These are phyloP conservation scores for Neurospora sp. DNA, from an alignment of 495 filamentous ascomycete genomes.

Conservation along the genomic window DNA sequence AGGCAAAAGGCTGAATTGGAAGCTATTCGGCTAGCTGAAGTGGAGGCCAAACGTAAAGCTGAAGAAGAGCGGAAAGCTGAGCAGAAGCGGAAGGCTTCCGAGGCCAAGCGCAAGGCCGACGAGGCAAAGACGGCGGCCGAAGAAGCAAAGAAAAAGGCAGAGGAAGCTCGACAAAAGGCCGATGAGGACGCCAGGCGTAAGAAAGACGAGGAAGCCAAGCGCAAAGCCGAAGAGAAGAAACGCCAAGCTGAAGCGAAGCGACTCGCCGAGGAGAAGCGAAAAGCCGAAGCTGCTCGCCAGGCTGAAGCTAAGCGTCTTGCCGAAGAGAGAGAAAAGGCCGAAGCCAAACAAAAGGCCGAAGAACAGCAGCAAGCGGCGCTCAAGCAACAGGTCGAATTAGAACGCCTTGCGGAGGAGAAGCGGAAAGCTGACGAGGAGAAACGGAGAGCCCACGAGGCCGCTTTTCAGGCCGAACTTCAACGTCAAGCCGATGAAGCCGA, in stretches of 20 bases:
- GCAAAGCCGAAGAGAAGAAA: background rate
- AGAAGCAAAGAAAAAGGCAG: background rate
- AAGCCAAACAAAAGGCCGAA: background rate
- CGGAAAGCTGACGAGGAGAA: background rate
- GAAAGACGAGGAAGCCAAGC: background rate
- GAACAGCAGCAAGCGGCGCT: background rate
- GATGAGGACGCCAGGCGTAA: background rate
- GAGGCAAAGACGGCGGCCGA: background rate
- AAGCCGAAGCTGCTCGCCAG: background rate
- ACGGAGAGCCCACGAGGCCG: background rate
- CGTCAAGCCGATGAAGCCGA: background rate
- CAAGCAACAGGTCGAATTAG: background rate
- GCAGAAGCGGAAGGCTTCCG: background rate
- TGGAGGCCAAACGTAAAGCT: background rate
- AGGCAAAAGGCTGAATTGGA: background rate
- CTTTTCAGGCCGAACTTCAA: background rate
- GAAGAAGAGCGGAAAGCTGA: background rate
- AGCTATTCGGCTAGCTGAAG: background rate
- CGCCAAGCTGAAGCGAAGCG: background rate
- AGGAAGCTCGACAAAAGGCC: background rate
- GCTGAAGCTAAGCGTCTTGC: background rate
- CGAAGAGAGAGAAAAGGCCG: background rate
- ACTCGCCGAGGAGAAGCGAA: background rate
- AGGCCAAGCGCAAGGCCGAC: background rate
- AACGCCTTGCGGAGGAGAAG: background rate